Percentiles rank a stretch among this genome's conserved stretches.
These are phyloP conservation scores for Candida pseudoviswanathii DNA, from an alignment of 1,139 yeast species.

Conservation along the genomic window DNA sequence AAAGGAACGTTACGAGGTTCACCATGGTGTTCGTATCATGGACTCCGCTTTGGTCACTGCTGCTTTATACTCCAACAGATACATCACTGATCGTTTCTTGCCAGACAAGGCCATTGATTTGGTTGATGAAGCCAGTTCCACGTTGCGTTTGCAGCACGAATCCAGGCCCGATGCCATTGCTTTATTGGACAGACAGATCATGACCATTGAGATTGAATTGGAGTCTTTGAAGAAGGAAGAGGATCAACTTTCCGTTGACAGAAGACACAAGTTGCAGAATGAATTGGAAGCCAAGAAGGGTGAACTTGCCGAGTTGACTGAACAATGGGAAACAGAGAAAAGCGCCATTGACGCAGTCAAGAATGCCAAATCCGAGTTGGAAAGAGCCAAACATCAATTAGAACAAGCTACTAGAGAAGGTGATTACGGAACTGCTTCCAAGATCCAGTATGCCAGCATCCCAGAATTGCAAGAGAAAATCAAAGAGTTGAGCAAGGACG, in stretches of 20 bases:
- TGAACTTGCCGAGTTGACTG: constrained; percentile 70
- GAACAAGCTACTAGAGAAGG: constrained; percentile 85
- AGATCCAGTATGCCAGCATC: constrained; percentile 80
- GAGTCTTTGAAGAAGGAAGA: constrained; percentile 93
- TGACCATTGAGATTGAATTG: constrained; percentile 93
- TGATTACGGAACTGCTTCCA: constrained; percentile 86
- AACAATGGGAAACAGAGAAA: constrained; percentile 85
- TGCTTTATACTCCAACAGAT: constrained; percentile 85
- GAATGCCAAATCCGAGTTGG: constrained; percentile 77
- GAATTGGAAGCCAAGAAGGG: constrained; percentile 63
- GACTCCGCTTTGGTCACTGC: constrained; percentile 95
- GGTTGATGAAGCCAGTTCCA: constrained; percentile 97
- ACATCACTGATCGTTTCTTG: constrained; percentile 85
- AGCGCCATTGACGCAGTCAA: constrained; percentile 74
- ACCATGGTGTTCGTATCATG: constrained; percentile 95
- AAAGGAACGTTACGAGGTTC: constrained; percentile 93
- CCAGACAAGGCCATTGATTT: constrained; percentile 97
- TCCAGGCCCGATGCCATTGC: constrained; percentile 95
- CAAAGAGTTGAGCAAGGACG: constrained; percentile 39
- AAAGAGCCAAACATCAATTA: constrained; percentile 78
- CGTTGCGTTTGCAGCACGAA: constrained; percentile 90
- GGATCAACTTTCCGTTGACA: constrained; percentile 78
- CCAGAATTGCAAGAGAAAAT: constrained; percentile 75
- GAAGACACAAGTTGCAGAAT: constrained; percentile 64
- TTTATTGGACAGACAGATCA: constrained; percentile 81